Evolutionary conservation across 1,139 yeast species (phyloP), one percentile per base, ranked within the genome.

Genomic region (Geotrichum fermentans): DNA sequence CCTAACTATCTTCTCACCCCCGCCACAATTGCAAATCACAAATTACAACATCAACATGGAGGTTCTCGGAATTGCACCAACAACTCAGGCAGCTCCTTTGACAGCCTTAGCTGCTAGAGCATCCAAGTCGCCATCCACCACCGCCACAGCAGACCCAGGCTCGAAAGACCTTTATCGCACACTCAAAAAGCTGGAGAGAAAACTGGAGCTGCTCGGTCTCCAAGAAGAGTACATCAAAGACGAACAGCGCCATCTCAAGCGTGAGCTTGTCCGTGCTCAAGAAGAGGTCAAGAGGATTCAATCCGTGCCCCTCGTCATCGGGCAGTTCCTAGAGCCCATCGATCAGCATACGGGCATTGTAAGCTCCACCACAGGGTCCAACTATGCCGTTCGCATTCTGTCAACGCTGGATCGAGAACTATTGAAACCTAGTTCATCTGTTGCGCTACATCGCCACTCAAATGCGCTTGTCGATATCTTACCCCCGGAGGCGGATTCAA

Each of bases 401-500:
- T 88, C 97, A 13, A 92, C 98, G 0, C 77, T 94, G 58, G 98
- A 94, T 65, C 79, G 97, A 56, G 99, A 94, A 69, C 74, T 92
- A 58, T 78, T 94, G 64, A 92, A 94, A 68, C 94, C 97, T 14
- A 85, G 96, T 4, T 85, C 96, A 29, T 86, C 96, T 5, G 98
- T 94, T 41, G 98, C 98, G 1, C 76, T 94, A 60, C 98, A 94
- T 67, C 95, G 98, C 66, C 97, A 94, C 71, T 90, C 97, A 13
- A 94, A 92, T 67, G 97, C 98, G 3, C 75, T 94, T 59, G 98
- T 94, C 47, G 98, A 92, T 67, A 92, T 94, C 52, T 73, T 94
- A 62, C 98, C 98, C 26, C 98, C 98, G 30, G 98, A 94, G 74
- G 97, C 98, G 0, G 99, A 94, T 64, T 89, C 97, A 1, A 83